Evolutionary conservation across 192 early-diverging fungal genomes (phyloP), one percentile per base, ranked within the genome.

Genomic region (Gonapodya prolifera): DNA sequence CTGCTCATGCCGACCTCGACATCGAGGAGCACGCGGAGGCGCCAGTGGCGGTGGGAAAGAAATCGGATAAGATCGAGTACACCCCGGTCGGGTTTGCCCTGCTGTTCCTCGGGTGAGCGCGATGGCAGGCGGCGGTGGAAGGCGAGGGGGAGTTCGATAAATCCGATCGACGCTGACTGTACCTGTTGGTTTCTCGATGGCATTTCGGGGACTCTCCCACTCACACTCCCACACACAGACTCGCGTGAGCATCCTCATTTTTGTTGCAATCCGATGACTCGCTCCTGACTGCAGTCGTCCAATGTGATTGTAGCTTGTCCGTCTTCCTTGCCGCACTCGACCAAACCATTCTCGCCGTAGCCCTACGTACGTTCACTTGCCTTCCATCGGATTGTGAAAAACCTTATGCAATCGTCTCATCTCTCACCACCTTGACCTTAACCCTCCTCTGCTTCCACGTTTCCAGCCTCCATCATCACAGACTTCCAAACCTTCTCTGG

Each of bases 321-420:
- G 80, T 83, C 30, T 85, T 85, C 80, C 80, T 85, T 29, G 80
- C 80, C 0, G 80, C 82, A 17, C 80, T 85, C 29, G 84, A 85
- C 74, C 83, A 85, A 76, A 85, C 84, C 30, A 85, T 85, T 45
- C 78, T 83, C 29, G 78, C 84, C 17, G 78, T 81, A 23, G 82
- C 82, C 28, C 32, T 82, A 1, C 77, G 75, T 78, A 18, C 2
- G 71, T 18, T 61, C 45, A 8, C 23, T 61, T 61, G 23, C 23
- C 45, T 61, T 61, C 23, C 45, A 16, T 61, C 45, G 8, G 8
- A 61, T 61, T 61, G 45, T 61, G 45, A 61, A 8, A 61, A 23
- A 23, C 23, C 45, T 16, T 8, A 16, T 23, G 8, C 23, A 8
- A 23, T 61, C 45, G 8, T 61, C 45, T 8, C 45, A 8, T 61